Percentiles rank a stretch among this genome's conserved stretches.
phyloP scores from a whole-genome alignment of 257 asterid genomes.

The Solanum pinnatisectum region DNA sequence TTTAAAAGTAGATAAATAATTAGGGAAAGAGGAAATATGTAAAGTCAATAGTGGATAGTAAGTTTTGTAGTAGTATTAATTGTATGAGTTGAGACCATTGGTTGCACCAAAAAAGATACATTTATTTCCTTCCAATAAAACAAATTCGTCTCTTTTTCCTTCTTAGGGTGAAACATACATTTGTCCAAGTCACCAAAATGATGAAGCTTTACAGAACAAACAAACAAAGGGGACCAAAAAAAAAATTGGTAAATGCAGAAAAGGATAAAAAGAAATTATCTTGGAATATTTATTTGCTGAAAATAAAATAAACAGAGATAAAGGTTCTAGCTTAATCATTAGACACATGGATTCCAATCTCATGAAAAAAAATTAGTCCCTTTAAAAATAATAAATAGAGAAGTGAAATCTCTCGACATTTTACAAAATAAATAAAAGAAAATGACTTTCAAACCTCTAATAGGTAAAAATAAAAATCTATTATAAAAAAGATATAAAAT shows the following conservation, averaged over 20 bases:
- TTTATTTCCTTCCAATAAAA: not conserved
- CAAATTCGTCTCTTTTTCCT: not conserved
- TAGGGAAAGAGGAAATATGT: fast-evolving
- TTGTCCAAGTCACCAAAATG: not conserved
- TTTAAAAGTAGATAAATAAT: too few species aligned
- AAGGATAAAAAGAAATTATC: not conserved
- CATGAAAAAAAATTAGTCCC: not conserved
- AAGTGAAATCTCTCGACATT: not conserved
- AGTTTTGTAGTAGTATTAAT: not conserved
- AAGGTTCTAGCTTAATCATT: not conserved
- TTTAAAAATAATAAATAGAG: not conserved
- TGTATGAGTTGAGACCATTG: not conserved
- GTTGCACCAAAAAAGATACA: not conserved
- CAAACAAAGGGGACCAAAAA: not conserved
- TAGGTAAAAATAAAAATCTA: not conserved
- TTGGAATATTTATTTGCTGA: not conserved
- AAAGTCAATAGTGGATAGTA: too few species aligned
- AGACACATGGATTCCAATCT: not conserved
- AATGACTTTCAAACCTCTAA: not conserved
- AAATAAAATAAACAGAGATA: not conserved
- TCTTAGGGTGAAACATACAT: not conserved
- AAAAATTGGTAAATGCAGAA: not conserved
- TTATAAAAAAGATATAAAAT: not conserved
- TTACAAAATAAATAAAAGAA: not conserved
- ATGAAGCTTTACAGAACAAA: not conserved